These are phyloP conservation scores for Sugiyamaella novakii DNA, from an alignment of 1,139 yeast species.

Conservation along the genomic window DNA sequence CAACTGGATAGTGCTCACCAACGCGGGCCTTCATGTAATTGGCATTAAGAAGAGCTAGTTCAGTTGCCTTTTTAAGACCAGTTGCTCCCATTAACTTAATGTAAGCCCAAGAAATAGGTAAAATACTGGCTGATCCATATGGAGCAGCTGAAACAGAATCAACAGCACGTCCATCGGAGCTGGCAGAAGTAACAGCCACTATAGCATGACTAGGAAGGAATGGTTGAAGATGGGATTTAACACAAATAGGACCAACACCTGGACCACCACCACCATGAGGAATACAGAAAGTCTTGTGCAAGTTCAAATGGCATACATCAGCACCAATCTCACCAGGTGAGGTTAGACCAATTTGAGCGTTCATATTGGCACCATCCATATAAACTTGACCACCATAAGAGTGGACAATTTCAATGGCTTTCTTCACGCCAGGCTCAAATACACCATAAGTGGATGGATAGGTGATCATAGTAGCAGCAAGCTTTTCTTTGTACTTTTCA, in stretches of 20 bases:
- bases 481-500: constrained; percentile 60
- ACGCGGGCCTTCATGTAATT: constrained; percentile 89
- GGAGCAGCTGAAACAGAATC: constrained; percentile 90
- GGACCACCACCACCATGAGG: constrained; percentile 99
- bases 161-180: constrained; percentile 46
- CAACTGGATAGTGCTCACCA: constrained; percentile 67
- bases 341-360: constrained; percentile 96
- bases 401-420: constrained; percentile 84
- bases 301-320: constrained; percentile 95
- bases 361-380: constrained; percentile 98
- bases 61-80: constrained; percentile 82
- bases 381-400: constrained; percentile 90
- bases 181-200: constrained; percentile 50
- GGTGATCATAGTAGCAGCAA: constrained; percentile 94
- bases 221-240: constrained; percentile 75
- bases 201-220: constrained; percentile 81
- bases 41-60: constrained; percentile 90
- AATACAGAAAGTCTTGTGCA: constrained; percentile 96
- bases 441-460: constrained; percentile 97
- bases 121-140: constrained; percentile 89
- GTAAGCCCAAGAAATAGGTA: constrained; percentile 93
- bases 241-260: constrained; percentile 98
- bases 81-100: constrained; percentile 89
- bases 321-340: constrained; percentile 98
- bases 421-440: constrained; percentile 87